These are phyloP conservation scores for Fusarium chuoi DNA, from an alignment of 2,329 filamentous ascomycete species.

Conservation along the genomic window DNA sequence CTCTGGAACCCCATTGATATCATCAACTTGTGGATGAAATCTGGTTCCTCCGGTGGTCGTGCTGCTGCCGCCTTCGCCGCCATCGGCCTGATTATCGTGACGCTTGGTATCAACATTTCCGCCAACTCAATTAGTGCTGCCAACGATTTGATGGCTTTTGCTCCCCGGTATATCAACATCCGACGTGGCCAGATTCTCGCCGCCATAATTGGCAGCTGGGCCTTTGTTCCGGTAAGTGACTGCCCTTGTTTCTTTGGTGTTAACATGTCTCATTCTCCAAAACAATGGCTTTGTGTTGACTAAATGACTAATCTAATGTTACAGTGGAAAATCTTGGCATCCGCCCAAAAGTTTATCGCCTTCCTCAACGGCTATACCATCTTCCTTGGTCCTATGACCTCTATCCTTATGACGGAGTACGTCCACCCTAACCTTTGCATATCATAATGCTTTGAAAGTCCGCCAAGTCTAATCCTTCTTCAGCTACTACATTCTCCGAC, in stretches of 20 bases:
- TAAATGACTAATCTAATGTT: neutral
- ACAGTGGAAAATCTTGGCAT: constrained; percentile 5
- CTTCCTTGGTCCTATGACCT: constrained; percentile 8
- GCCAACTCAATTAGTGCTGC: constrained; percentile 14
- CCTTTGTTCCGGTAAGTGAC: neutral
- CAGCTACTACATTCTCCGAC: constrained; percentile 2
- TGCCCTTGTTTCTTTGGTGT: neutral
- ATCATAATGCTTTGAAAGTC: neutral
- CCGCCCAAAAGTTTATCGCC: neutral
- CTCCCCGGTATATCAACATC: constrained; percentile 10
- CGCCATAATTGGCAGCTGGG: neutral
- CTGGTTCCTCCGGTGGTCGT: neutral
- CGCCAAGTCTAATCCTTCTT: neutral
- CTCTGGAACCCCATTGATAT: constrained; percentile 7
- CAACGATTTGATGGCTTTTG: constrained; percentile 11
- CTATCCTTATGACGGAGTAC: constrained; percentile 6
- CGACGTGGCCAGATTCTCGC: constrained; percentile 7
- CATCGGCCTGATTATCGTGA: neutral
- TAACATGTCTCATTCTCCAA: neutral
- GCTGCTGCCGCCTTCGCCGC: constrained; percentile 7
- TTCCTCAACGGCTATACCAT: constrained; percentile 1
- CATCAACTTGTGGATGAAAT: constrained; percentile 1
- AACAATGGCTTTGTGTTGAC: accelerated
- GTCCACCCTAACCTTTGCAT: neutral
- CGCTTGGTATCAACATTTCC: constrained; percentile 5